These are phyloP conservation scores for Aspergillus bridgeri DNA, from an alignment of 495 filamentous ascomycete species.

Conservation along the genomic window DNA sequence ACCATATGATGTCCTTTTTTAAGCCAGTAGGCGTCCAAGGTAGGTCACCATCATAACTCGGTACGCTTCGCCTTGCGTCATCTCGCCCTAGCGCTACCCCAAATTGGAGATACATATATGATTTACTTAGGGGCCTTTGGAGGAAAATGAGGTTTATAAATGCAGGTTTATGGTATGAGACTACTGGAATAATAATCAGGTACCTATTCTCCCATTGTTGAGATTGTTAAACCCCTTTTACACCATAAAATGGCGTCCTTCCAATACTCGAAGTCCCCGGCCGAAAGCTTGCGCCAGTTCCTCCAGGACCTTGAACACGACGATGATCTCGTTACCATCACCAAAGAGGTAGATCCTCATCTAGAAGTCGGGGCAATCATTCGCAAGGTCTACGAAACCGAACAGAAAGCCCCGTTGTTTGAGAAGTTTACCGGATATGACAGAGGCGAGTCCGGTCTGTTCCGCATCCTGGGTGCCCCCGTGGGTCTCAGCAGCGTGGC, in stretches of 20 bases:
- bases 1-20: not conserved
- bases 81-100: not conserved
- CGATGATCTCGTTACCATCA: conserved; percentile 32
- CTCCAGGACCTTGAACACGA: conserved; percentile 31
- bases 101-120: not conserved
- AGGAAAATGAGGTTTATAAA: no score
- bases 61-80: not conserved
- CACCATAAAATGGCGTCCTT: not conserved
- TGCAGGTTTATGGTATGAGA: no score
- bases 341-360: conserved; percentile 27
- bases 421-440: conserved; percentile 31
- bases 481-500: conserved; percentile 22
- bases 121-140: not conserved
- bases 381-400: conserved; percentile 32
- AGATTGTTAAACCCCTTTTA: no score
- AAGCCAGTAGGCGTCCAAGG: not conserved
- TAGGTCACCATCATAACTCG: not conserved
- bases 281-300: conserved; percentile 11
- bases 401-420: conserved; percentile 38
- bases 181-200: no score
- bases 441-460: conserved; percentile 26
- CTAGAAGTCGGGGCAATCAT: conserved; percentile 36
- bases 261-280: not conserved
- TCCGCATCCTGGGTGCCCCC: conserved; percentile 37
- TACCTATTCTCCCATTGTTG: no score